These are phyloP conservation scores for Monosporozyma siamensis DNA, from an alignment of 805 yeast species.

Conservation along the genomic window DNA sequence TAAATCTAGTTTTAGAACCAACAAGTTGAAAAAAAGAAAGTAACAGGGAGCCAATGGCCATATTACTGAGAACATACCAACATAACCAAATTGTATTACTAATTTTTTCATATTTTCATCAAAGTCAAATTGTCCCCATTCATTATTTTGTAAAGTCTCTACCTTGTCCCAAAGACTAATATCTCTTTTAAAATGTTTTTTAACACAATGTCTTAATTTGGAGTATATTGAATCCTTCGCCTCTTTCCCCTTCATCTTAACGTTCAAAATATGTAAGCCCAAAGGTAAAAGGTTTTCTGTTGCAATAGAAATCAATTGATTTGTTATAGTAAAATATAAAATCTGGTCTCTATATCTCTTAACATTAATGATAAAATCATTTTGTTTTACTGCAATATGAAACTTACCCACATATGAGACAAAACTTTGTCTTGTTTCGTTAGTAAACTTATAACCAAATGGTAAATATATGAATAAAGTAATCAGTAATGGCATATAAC, in stretches of 20 bases:
- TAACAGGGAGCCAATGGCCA: constrained; percentile 83
- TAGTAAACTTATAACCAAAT: constrained; percentile 64
- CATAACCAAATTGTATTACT: constrained; percentile 70
- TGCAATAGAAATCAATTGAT: constrained; percentile 65
- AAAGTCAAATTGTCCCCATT: constrained; percentile 30
- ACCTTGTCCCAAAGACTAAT: constrained; percentile 44
- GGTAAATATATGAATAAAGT: constrained; percentile 85
- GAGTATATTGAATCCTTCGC: constrained; percentile 7
- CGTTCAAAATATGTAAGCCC: constrained; percentile 14
- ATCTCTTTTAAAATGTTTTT: constrained; percentile 37
- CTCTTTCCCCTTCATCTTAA: constrained; percentile 1
- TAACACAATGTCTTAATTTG: constrained; percentile 11
- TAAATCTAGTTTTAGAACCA: constrained; percentile 30
- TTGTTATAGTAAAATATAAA: constrained; percentile 73
- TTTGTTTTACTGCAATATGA: constrained; percentile 11
- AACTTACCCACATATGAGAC: background rate
- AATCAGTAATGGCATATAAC: constrained; percentile 73
- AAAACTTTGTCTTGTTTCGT: background rate
- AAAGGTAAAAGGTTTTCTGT: constrained; percentile 53
- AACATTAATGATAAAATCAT: constrained; percentile 49
- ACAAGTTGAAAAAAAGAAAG: constrained; percentile 48
- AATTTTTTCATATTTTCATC: constrained; percentile 63
- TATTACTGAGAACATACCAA: constrained; percentile 58
- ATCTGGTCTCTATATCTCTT: constrained; percentile 65
- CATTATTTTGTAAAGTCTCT: constrained; percentile 32